A percentile compares a stretch with the other conserved stretches of the same genome.
These are phyloP conservation scores for Sporothrix pseudoabietina DNA, from an alignment of 2,329 filamentous ascomycete genomes.

Conservation along the genomic window DNA sequence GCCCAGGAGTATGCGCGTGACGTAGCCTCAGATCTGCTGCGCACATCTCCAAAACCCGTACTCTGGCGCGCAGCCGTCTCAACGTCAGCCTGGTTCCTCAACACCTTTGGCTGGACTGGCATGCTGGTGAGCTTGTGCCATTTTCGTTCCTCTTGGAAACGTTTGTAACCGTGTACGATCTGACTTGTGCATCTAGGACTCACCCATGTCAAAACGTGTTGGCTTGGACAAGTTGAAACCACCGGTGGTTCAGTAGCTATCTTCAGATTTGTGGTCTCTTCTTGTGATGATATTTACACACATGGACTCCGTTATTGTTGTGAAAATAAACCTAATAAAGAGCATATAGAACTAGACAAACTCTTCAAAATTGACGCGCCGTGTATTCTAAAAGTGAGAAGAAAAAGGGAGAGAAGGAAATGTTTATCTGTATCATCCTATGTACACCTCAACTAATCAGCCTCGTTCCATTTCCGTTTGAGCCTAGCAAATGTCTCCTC, in stretches of 20 bases:
- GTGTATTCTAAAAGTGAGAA: no score
- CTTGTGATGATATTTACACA: no score
- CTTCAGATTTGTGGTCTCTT: no score
- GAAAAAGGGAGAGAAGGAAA: no score
- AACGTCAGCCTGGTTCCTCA: conserved; percentile 38
- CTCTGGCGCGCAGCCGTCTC: conserved; percentile 41
- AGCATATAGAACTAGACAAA: no score
- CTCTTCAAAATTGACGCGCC: no score
- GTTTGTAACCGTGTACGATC: not conserved
- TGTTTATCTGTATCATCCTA: no score
- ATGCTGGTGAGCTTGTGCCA: conserved; percentile 11
- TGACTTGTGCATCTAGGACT: conserved; percentile 14
- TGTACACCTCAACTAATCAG: not conserved
- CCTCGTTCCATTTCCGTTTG: not conserved
- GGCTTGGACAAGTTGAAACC: conserved; percentile 25
- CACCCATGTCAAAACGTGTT: not conserved
- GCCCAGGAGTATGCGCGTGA: conserved; percentile 39
- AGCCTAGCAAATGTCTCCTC: not conserved
- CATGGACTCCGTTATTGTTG: no score
- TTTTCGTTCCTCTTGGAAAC: not conserved
- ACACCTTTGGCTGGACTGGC: conserved; percentile 41
- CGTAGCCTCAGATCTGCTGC: conserved; percentile 39
- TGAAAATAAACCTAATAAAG: no score
- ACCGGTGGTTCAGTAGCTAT: not conserved
- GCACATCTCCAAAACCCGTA: conserved; percentile 35